Percentiles rank a stretch among this genome's conserved stretches.
Conservation (phyloP, 176 grass and related monocot genomes). For the Leersia perrieri region DNA sequence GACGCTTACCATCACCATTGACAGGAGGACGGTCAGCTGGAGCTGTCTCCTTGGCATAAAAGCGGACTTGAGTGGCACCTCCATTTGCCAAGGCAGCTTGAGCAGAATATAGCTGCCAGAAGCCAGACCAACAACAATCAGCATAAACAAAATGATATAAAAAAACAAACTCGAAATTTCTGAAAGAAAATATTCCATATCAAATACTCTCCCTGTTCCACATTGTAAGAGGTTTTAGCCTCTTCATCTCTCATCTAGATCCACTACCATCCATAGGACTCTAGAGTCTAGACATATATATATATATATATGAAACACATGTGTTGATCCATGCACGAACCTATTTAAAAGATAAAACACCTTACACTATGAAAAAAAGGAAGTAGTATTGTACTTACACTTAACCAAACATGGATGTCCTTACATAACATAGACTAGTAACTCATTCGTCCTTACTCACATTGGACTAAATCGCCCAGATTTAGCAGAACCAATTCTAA, state of each 20-base stretch:
- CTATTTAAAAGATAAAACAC: no score
- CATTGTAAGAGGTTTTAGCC: no score
- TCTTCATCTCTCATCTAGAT: no score
- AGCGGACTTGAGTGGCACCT: constrained; percentile 47
- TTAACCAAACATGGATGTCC: not conserved
- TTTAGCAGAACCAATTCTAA: not conserved
- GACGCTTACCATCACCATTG: constrained; percentile 70
- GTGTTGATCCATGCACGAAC: no score
- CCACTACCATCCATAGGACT: no score
- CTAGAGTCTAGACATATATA: no score
- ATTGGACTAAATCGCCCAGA: not conserved
- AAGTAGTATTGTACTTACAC: not conserved
- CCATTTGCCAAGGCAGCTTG: constrained; percentile 63
- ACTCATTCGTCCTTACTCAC: not conserved
- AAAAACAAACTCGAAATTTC: not conserved
- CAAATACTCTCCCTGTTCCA: no score
- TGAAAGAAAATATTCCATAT: not conserved
- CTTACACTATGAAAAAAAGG: no score
- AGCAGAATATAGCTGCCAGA: constrained; percentile 66
- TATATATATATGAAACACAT: no score
- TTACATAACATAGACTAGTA: not conserved
- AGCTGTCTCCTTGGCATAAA: constrained; percentile 62
- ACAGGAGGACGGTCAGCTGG: constrained; percentile 47
- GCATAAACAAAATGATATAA: not conserved
- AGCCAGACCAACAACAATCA: not conserved